Evolutionary conservation across 2,329 filamentous ascomycete species (phyloP), one percentile per base, ranked within the genome.

Genomic region (Hypocreales sp.): DNA sequence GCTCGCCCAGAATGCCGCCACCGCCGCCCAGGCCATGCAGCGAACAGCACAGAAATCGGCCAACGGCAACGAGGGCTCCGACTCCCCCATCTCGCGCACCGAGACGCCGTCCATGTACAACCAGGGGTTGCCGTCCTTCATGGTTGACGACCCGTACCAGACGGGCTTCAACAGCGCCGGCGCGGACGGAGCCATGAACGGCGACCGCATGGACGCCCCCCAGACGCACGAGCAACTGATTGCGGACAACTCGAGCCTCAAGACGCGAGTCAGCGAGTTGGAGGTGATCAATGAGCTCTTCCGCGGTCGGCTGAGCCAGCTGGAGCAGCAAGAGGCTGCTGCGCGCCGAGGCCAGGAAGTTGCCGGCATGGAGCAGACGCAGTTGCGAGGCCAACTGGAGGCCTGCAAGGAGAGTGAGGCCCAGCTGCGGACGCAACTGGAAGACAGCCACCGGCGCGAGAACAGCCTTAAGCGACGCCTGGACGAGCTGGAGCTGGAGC

Each of bases 271-370:
- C 19, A 90, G 78, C 40, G 90, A 98, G 51, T 67, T 98, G 15
- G 90, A 98, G 48, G 70, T 98, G 28, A 94, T 98, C 60, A 94
- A 86, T 43, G 79, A 80, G 45, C 61, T 86, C 24, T 84, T 83
- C 50, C 66, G 76, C 27, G 76, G 76, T 20, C 70, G 78, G 8
- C 72, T 94, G 52, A 73, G 47, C 65, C 79, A 90, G 46, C 62
- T 90, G 9, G 82, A 92, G 47, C 70, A 75, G 39, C 78, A 78
- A 44, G 80, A 87, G 46, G 69, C 69, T 25, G 72, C 67, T 25
- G 70, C 78, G 28, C 57, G 75, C 45, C 55, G 72, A 44, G 62
- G 69, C 13, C 61, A 67, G 33, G 65, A 72, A 32, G 61, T 73
- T 23, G 60, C 64, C 7, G 53, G 55, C 11, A 61, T 55, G 32